phyloP scores from a whole-genome alignment of 176 grass and related monocot species.

The Lolium rigidum region DNA sequence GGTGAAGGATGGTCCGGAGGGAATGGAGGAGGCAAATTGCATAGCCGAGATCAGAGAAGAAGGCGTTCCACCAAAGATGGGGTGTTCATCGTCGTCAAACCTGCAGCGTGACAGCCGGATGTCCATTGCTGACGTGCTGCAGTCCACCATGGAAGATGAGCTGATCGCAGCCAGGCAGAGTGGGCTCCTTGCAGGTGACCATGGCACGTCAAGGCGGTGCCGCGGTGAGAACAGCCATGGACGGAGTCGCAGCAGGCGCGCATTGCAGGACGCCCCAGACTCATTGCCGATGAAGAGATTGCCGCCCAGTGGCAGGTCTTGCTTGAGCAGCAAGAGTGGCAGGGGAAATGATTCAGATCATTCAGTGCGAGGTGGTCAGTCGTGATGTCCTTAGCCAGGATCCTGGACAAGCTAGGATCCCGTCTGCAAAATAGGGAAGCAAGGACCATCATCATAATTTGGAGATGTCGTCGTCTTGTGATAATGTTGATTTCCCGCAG shows the following conservation, averaged over 20 bases:
- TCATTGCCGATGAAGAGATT: constrained; percentile 61
- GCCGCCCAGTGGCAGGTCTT: constrained; percentile 56
- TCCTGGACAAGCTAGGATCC: constrained; percentile 28
- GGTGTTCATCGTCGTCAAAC: constrained; percentile 19
- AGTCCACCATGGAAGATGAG: constrained; percentile 75
- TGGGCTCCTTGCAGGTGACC: constrained; percentile 44
- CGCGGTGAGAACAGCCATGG: constrained; percentile 52
- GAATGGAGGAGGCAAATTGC: constrained; percentile 25
- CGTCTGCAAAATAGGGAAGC: constrained; percentile 25
- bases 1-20: neutral
- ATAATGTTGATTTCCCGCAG: constrained; percentile 24
- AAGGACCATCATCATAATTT: constrained; percentile 34
- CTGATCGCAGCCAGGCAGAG: constrained; percentile 62
- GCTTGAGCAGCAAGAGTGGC: constrained; percentile 55
- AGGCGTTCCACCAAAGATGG: neutral
- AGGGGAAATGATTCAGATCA: constrained; percentile 52
- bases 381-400: constrained; percentile 36
- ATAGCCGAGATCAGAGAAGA: constrained; percentile 70
- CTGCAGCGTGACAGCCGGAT: constrained; percentile 34
- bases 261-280: constrained; percentile 41
- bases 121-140: constrained; percentile 80
- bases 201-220: constrained; percentile 52
- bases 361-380: constrained; percentile 52
- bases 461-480: constrained; percentile 32
- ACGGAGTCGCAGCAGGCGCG: constrained; percentile 2